Percentiles rank a stretch among this genome's conserved stretches.
Conservation (phyloP, 1,284 basidiomycete species). For the Microbotryum scabiosae region DNA sequence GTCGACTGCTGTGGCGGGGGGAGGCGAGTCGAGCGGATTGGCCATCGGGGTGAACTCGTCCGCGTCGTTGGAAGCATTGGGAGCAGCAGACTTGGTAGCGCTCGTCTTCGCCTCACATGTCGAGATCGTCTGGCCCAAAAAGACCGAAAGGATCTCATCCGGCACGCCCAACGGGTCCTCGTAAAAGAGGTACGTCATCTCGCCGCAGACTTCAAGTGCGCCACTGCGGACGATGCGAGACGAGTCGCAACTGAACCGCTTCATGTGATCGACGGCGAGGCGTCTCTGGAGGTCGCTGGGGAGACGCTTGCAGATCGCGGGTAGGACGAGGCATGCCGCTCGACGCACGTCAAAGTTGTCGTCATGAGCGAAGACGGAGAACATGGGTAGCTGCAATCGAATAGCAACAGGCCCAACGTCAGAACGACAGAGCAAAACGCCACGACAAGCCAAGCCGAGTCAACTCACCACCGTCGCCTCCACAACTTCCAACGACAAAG, state of each 20-base stretch:
- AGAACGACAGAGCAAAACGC: background rate
- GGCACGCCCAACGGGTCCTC: constrained; percentile 52
- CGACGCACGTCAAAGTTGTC: constrained; percentile 75
- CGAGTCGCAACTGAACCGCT: constrained; percentile 59
- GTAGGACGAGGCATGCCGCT: constrained; percentile 77
- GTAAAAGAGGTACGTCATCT: constrained; percentile 79
- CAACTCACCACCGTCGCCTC: constrained; percentile 54
- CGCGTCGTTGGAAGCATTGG: background rate
- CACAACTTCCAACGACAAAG: constrained; percentile 64
- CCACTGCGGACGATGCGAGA: constrained; percentile 66
- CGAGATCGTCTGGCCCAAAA: constrained; percentile 47
- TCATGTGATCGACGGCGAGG: constrained; percentile 57
- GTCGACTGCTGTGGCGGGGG: constrained; percentile 11
- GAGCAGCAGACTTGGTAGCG: background rate
- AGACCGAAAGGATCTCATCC: constrained; percentile 66
- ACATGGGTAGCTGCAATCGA: constrained; percentile 59
- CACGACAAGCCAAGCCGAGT: background rate
- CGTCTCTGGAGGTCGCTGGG: constrained; percentile 48
- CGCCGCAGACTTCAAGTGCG: constrained; percentile 80
- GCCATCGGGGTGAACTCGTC: constrained; percentile 13
- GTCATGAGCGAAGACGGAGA: constrained; percentile 63
- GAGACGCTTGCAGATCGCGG: constrained; percentile 65
- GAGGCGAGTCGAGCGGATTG: constrained; percentile 22
- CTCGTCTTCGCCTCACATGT: background rate
- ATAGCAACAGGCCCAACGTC: background rate